Evolutionary conservation across 495 filamentous ascomycete genomes (phyloP).

Genomic region (Lasiosphaeris hirsuta): DNA sequence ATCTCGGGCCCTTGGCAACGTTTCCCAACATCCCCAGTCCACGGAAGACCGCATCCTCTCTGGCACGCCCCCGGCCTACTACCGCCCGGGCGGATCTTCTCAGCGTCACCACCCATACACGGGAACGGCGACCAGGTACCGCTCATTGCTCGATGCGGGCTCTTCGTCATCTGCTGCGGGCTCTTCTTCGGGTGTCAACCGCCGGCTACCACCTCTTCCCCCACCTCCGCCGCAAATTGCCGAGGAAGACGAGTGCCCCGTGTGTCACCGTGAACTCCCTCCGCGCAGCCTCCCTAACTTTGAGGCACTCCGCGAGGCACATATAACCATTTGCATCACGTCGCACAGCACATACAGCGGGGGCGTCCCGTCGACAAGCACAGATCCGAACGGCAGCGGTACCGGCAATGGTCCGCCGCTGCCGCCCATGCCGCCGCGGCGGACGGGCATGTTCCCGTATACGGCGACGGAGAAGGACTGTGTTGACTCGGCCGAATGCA

Average conservation of each 20-base stretch:
- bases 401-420: constrained; percentile 19
- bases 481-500: constrained; percentile 77
- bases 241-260: constrained; percentile 88
- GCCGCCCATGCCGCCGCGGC: constrained; percentile 31
- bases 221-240: constrained; percentile 42
- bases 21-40: constrained; percentile 16
- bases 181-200: constrained; percentile 5
- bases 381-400: background rate
- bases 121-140: constrained; percentile 18
- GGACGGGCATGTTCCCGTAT: constrained; percentile 59
- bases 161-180: constrained; percentile 11
- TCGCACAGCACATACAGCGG: constrained; percentile 41
- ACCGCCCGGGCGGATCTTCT: constrained; percentile 28
- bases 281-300: constrained; percentile 56
- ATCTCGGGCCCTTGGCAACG: constrained; percentile 14
- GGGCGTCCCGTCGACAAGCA: constrained; percentile 9
- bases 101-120: constrained; percentile 21
- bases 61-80: constrained; percentile 38
- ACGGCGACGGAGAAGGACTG: constrained; percentile 90
- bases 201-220: constrained; percentile 24
- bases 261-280: constrained; percentile 77
- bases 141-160: constrained; percentile 26
- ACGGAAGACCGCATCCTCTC: constrained; percentile 33
- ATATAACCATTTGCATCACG: constrained; percentile 74
- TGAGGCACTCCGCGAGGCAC: constrained; percentile 64